Percentiles rank a stretch among this genome's conserved stretches.
Conservation (phyloP, 345 rosid species). For the Schrenkiella parvula region DNA sequence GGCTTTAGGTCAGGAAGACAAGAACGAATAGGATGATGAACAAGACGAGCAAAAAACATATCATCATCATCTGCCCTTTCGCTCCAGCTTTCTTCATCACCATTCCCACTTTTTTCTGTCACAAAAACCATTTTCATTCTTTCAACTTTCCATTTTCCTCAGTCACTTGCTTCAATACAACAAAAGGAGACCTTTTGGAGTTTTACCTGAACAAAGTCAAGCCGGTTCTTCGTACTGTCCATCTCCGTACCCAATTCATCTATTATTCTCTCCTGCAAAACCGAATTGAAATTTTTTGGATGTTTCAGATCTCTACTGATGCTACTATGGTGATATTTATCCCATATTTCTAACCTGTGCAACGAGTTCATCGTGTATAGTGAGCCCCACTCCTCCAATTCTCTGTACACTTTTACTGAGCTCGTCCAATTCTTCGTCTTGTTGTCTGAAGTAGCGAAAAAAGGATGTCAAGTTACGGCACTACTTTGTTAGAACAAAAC, state of each 20-base stretch:
- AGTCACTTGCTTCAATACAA: not conserved
- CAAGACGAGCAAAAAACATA: constrained; percentile 64
- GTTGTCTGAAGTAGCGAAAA: constrained; percentile 53
- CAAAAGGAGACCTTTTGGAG: not conserved
- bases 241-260: constrained; percentile 79
- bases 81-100: constrained; percentile 97
- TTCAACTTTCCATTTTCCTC: not conserved
- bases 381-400: constrained; percentile 89
- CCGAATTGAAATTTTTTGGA: not conserved
- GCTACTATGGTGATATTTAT: not conserved
- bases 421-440: constrained; percentile 93
- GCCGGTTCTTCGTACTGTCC: constrained; percentile 91
- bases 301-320: constrained; percentile 14
- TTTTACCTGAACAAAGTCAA: constrained; percentile 91
- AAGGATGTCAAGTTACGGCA: not conserved
- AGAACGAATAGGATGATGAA: constrained; percentile 86
- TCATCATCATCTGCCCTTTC: constrained; percentile 96
- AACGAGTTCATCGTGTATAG: constrained; percentile 87
- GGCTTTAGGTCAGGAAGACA: constrained; percentile 64
- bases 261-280: constrained; percentile 73
- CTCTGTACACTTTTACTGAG: constrained; percentile 86
- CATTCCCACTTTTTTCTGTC: constrained; percentile 95
- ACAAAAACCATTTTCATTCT: constrained; percentile 1
- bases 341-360: constrained; percentile 51
- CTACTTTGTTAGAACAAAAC: not conserved